Evolutionary conservation across 2,329 filamentous ascomycete species (phyloP).

Genomic region (Talaromyces sp.): DNA sequence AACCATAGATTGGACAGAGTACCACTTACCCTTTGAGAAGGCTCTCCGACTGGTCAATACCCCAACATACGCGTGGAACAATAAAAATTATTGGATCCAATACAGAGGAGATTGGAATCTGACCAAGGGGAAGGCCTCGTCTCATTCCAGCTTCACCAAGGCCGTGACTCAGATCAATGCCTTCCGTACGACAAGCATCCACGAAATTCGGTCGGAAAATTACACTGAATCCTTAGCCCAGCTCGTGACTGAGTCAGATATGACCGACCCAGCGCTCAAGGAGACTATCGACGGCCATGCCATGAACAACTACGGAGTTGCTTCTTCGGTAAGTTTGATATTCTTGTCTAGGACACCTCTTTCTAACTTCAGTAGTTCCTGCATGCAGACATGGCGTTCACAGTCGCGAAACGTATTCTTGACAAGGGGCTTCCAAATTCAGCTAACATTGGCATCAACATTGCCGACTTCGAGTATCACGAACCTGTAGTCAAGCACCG

Average conservation of each 20-base stretch:
- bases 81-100: slow-evolving; percentile 27
- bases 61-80: slow-evolving; percentile 25
- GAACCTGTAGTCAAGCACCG: background rate
- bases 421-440: too few relatives aligned
- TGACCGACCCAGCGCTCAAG: background rate
- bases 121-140: background rate
- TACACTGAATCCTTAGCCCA: too few relatives aligned
- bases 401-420: too few relatives aligned
- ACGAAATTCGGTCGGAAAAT: too few relatives aligned
- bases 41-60: slow-evolving; percentile 22
- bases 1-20: slow-evolving; percentile 65
- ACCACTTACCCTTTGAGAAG: slow-evolving; percentile 53
- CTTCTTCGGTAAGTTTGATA: background rate
- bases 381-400: background rate
- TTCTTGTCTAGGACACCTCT: too few relatives aligned
- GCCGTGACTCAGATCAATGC: too few relatives aligned
- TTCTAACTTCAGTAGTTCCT: background rate
- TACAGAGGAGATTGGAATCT: background rate
- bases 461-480: background rate
- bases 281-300: background rate
- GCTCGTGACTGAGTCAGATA: too few relatives aligned
- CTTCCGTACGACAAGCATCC: background rate
- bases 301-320: background rate
- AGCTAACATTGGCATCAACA: background rate
- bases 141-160: too few relatives aligned